Evolutionary conservation across 352 stramenopile genomes (phyloP), one percentile per base, ranked within the genome.

Genomic region (Globisporangium camurandrum): DNA sequence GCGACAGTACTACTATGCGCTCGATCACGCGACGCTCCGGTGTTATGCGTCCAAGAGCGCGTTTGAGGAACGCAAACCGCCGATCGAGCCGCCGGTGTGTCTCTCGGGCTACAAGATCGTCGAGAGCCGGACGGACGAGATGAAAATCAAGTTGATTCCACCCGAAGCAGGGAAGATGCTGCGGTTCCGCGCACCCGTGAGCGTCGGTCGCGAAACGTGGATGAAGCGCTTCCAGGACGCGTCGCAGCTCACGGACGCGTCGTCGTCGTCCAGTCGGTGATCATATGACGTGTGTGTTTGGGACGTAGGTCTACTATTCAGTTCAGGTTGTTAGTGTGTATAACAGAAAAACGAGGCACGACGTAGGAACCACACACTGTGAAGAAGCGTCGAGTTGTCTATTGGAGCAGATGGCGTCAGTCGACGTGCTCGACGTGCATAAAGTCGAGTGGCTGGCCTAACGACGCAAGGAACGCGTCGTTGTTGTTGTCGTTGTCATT

Each of bases 101-200:
- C 66, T 89, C 51, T 82, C 71, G 23, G 78, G 75, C n/a, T 87
- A 78, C 60, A 77, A 57, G 19, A 71, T 89, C 12, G 66, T 85
- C 30, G 74, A 75, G 26, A 87, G 75, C 39, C 78, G 75, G 39
- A 87, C 78, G 11, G 78, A 89, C 53, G 75, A 89, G 37, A 75
- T 84, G 53, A 89, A 89, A 53, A 84, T 89, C 57, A 89, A 89
- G 57, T 45, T 89, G 44, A 60, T 89, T 20, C 72, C 78, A 12
- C 75, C 78, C 10, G 75, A 85, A 49, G 69, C 78, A 3, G 73
- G 75, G 0, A 69, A 65, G 39, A 86, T 85, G 73, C 67, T 86
- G 54, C 78, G 78, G 41, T 89, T 87, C 50, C 71, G 78, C 8
- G 73, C 78, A 27, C 78, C 78, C 20, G 75, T 77, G 24, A 89